A percentile compares a stretch with the other conserved stretches of the same genome.
These are phyloP conservation scores for Atkinsonella hypoxylon DNA, from an alignment of 2,329 filamentous ascomycete species.

Conservation along the genomic window DNA sequence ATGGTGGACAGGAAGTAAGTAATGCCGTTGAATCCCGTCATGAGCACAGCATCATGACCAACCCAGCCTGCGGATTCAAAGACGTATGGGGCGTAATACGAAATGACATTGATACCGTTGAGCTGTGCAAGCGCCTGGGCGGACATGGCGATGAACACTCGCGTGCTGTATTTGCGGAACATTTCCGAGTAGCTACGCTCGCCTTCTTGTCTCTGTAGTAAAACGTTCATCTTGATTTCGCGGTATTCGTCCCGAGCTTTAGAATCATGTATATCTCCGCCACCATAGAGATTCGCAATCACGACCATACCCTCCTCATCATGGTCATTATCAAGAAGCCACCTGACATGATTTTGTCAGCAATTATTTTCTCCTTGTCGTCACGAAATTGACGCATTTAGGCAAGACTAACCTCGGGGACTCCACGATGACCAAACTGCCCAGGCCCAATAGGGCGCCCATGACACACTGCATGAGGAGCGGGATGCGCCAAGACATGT, in stretches of 20 bases:
- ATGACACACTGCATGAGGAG: constrained; percentile 89
- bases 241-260: constrained; percentile 93
- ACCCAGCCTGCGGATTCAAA: constrained; percentile 96
- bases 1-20: constrained; percentile 88
- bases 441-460: constrained; percentile 73
- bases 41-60: constrained; percentile 80
- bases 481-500: constrained; percentile 85
- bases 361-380: background rate
- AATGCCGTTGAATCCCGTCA: constrained; percentile 90
- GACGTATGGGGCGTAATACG: constrained; percentile 92
- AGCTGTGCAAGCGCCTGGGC: constrained; percentile 91
- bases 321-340: constrained; percentile 94
- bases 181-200: constrained; percentile 86
- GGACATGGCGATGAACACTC: constrained; percentile 97
- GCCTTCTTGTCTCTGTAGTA: constrained; percentile 86
- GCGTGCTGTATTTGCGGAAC: constrained; percentile 84
- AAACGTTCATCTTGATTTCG: constrained; percentile 97
- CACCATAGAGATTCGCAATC: constrained; percentile 93
- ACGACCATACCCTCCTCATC: constrained; percentile 98
- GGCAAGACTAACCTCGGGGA: constrained; percentile 63
- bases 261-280: constrained; percentile 84
- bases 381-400: background rate
- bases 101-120: constrained; percentile 99
- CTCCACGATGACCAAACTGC: constrained; percentile 89
- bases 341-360: constrained; percentile 38